Evolutionary conservation across 805 yeast genomes (phyloP).

Genomic region (Metschnikowia koreensis): DNA sequence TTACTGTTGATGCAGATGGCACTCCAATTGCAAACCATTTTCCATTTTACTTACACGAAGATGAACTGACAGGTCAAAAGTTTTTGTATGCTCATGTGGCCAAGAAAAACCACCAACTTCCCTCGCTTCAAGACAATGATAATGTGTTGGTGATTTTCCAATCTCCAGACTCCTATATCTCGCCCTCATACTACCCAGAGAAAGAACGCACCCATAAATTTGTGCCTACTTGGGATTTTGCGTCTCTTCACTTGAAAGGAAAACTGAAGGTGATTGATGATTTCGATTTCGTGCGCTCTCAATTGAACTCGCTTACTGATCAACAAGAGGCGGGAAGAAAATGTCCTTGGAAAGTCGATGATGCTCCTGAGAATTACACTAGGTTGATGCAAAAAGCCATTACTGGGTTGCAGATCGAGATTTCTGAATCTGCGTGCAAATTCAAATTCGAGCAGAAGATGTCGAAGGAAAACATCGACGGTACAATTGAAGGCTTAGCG

Average conservation of each 20-base stretch:
- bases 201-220: slow-evolving; percentile 56
- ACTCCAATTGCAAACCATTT: slow-evolving; percentile 53
- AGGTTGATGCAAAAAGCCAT: slow-evolving; percentile 47
- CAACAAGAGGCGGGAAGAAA: slow-evolving; percentile 46
- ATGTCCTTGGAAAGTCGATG: slow-evolving; percentile 52
- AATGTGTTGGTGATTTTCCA: slow-evolving; percentile 53
- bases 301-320: slow-evolving; percentile 43
- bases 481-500: slow-evolving; percentile 49
- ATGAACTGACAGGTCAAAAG: slow-evolving; percentile 34
- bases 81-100: slow-evolving; percentile 56
- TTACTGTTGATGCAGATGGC: slow-evolving; percentile 39
- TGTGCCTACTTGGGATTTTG: slow-evolving; percentile 74
- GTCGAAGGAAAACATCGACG: slow-evolving; percentile 45
- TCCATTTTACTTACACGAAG: slow-evolving; percentile 48
- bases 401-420: slow-evolving; percentile 54
- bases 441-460: slow-evolving; percentile 58
- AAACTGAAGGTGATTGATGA: slow-evolving; percentile 45
- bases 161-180: slow-evolving; percentile 49
- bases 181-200: slow-evolving; percentile 59
- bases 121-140: slow-evolving; percentile 35
- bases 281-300: slow-evolving; percentile 43
- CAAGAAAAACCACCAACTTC: slow-evolving; percentile 49
- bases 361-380: slow-evolving; percentile 53
- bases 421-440: slow-evolving; percentile 47
- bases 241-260: slow-evolving; percentile 56